Percentiles rank a stretch among this genome's conserved stretches.
phyloP scores from a whole-genome alignment of 1,284 basidiomycete species.

The Violaceomyces palustris region DNA sequence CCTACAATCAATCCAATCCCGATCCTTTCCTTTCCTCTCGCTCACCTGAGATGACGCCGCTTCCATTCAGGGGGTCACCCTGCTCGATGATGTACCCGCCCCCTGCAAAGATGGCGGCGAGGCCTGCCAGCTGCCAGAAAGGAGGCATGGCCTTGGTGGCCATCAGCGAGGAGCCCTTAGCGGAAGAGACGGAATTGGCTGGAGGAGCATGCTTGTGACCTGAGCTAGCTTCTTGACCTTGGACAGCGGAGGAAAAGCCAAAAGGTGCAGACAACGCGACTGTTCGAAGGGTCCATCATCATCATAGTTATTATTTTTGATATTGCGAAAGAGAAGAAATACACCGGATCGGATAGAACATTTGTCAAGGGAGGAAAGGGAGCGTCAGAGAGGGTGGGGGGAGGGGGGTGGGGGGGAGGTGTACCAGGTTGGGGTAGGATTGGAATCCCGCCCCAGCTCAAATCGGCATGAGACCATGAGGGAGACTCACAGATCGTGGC shows the following conservation, averaged over 20 bases:
- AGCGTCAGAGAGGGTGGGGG: too few relatives aligned
- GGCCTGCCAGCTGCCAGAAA: conserved; percentile 44
- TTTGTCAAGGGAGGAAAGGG: too few relatives aligned
- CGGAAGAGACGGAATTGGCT: conserved; percentile 8
- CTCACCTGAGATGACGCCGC: conserved; percentile 32
- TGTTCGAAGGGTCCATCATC: too few relatives aligned
- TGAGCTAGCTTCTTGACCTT: conserved; percentile 17
- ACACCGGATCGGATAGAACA: too few relatives aligned
- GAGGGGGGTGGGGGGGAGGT: too few relatives aligned
- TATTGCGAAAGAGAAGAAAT: too few relatives aligned
- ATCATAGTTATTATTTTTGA: too few relatives aligned
- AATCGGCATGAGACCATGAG: conserved; percentile 1
- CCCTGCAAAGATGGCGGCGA: conserved; percentile 32
- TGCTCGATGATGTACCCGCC: conserved; percentile 49
- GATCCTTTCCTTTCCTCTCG: neutral
- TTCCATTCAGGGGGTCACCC: conserved; percentile 41
- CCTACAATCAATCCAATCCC: too few relatives aligned
- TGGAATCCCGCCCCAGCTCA: too few relatives aligned
- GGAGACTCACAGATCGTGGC: conserved; percentile 14
- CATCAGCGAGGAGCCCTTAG: conserved; percentile 2
- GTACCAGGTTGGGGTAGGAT: too few relatives aligned
- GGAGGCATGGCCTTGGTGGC: conserved; percentile 28
- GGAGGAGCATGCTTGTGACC: conserved; percentile 1
- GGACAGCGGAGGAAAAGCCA: conserved; percentile 26
- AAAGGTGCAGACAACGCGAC: conserved; percentile 34